A percentile compares a stretch with the other conserved stretches of the same genome.
Evolutionary conservation across 1,139 yeast genomes (phyloP).

Genomic region (Hyphopichia wangnamkhiaoensis): DNA sequence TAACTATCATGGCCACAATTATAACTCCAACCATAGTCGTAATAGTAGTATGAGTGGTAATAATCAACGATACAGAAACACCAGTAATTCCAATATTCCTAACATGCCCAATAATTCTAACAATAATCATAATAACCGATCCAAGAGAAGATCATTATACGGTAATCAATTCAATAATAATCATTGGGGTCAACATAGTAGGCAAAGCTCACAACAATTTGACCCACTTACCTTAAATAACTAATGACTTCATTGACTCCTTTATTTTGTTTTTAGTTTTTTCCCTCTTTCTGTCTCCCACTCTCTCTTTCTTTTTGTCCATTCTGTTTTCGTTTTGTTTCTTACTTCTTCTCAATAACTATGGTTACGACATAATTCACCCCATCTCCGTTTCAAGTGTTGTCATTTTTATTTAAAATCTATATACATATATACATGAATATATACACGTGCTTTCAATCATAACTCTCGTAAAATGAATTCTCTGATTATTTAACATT

Average conservation of each 20-base stretch:
- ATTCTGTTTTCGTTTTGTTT: too few species aligned
- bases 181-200: slow-evolving; percentile 5
- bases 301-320: too few species aligned
- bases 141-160: slow-evolving; percentile 23
- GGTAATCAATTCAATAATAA: slow-evolving; percentile 10
- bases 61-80: slow-evolving; percentile 6
- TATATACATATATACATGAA: too few species aligned
- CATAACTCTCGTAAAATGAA: neutral
- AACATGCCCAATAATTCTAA: slow-evolving; percentile 10
- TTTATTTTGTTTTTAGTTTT: neutral
- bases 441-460: too few species aligned
- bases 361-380: too few species aligned
- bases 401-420: too few species aligned
- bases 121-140: slow-evolving; percentile 17
- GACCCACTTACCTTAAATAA: slow-evolving; percentile 5
- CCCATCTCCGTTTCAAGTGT: too few species aligned
- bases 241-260: neutral
- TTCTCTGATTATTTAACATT: neutral
- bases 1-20: slow-evolving; percentile 6
- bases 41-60: slow-evolving; percentile 3
- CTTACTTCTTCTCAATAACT: too few species aligned
- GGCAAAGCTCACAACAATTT: slow-evolving; percentile 6
- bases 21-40: slow-evolving; percentile 2
- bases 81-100: slow-evolving; percentile 5
- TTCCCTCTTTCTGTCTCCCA: neutral